Evolutionary conservation across 179 eudicot species (phyloP).

Genomic region (Sideroxylon spinosum): DNA sequence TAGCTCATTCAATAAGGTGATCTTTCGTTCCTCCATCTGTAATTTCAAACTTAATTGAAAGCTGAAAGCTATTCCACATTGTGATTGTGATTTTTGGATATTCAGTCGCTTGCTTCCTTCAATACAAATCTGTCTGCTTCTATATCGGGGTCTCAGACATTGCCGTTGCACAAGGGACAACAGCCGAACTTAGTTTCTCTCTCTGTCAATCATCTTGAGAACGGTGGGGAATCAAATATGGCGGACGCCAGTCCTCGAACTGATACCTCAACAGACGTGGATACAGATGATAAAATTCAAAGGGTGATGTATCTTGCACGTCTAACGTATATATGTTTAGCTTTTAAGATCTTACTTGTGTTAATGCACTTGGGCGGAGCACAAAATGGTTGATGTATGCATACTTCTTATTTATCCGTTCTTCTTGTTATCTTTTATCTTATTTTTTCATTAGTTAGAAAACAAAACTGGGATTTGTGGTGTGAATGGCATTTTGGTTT

Average conservation of each 20-base stretch:
- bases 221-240: constrained; percentile 72
- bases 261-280: constrained; percentile 73
- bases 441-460: neutral
- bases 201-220: constrained; percentile 45
- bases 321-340: neutral
- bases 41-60: neutral
- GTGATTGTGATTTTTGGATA: constrained; percentile 1
- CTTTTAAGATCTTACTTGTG: neutral
- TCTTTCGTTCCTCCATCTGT: neutral
- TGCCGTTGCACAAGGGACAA: constrained; percentile 28
- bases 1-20: constrained; percentile 63
- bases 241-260: constrained; percentile 68
- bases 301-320: constrained; percentile 27
- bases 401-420: neutral
- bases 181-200: constrained; percentile 39
- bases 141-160: constrained; percentile 25
- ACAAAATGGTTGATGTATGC: neutral
- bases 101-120: constrained; percentile 29
- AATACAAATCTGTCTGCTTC: constrained; percentile 27
- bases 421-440: neutral
- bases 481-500: neutral
- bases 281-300: constrained; percentile 61
- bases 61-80: neutral
- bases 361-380: neutral
- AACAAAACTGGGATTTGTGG: neutral